Base-by-base conservation (phyloP, 108 stramenopile genomes). In the Cylindrotheca fusiformis region DNA sequence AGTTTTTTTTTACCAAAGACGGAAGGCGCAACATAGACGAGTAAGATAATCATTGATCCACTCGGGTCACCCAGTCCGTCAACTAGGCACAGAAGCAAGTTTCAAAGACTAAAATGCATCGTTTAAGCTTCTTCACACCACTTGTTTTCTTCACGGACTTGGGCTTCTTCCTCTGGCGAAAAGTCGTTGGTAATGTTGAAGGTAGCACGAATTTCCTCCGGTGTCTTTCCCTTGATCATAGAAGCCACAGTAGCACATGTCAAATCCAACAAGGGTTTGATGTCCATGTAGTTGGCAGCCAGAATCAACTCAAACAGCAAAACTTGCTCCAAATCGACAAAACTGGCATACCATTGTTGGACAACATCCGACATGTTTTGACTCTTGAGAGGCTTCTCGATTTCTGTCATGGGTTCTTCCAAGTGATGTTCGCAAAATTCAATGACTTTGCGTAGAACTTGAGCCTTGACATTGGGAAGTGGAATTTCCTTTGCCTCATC, bases 111-210 rank as follows among this genome's bases (percentile, higher is more conserved):
- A n/a, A n/a, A n/a, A n/a, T n/a, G n/a, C n/a, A n/a, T n/a, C n/a
- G n/a, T 66, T 77, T 90, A 97, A n/a, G 98, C 93, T 61, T 98
- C 98, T 80, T 99, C 99, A 55, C 97, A 97, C 99, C 99, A 99
- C 79, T 99, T 98, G 87, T 99, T 99, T 87, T 99, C 98, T 74
- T 99, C 98, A 33, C 97, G 84, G 5, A 99, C 98, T 77, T 96
- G 97, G 19, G 97, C 97, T 87, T 99, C 99, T 67, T 99, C 98
- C 67, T 99, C 98, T 1, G 98, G 99, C 48, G 95, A 94, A 78
- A 99, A 99, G 76, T 99, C 98, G 75, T 99, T 99, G 51, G 84
- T 86, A 74, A 99, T 98, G 78, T 98, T 98, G 83, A 99, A 99
- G 21, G 91, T 95, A 52, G 83, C 78, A 32, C 99, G 90, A 70